Evolutionary conservation across 441 rosid genomes (phyloP), one percentile per base, ranked within the genome.

Genomic region (Adansonia madagascariensis): DNA sequence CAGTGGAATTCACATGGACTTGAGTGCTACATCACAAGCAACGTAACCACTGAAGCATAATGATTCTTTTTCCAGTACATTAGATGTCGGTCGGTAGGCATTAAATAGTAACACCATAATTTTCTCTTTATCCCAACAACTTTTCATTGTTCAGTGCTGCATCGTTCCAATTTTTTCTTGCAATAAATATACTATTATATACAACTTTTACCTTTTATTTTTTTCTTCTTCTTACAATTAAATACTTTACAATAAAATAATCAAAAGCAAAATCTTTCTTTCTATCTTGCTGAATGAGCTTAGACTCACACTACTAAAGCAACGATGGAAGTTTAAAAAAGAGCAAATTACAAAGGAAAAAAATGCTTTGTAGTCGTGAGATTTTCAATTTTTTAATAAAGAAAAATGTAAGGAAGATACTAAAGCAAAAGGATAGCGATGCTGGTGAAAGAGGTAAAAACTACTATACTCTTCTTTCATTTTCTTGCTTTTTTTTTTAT

Each of bases 341-440:
- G 31, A 46, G 62, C 11, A 24, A 24, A 22, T 22, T n/a, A 53
- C 39, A n/a, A 24, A 50, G 49, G 17, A 39, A 0, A 69, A 31
- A 46, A 60, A 86, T 80, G 86, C 20, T 83, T 73, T 71, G 60
- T 5, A 68, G 79, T n/a, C 71, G 82, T 12, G 88, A 88, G 75
- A 85, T 94, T 85, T 75, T 94, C 79, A 86, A 81, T 81, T 89
- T 91, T 70, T 77, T 94, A 78, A 84, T 87, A 6, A 82, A 85
- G 50, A 89, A 87, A 82, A 92, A 91, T 84, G 97, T 75, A 11
- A 86, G 90, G 87, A 94, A 89, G 88, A 85, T 93, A 39, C 89
- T 93, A 52, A 91, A 94, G 87, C 93, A 97, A 80, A 94, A 94
- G 81, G 97, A 88, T 74, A 93, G 95, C 80, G 95, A 94, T 85